Conservation (phyloP, 768 basidiomycete genomes). For the Chalciporus pseudorubinellus region DNA sequence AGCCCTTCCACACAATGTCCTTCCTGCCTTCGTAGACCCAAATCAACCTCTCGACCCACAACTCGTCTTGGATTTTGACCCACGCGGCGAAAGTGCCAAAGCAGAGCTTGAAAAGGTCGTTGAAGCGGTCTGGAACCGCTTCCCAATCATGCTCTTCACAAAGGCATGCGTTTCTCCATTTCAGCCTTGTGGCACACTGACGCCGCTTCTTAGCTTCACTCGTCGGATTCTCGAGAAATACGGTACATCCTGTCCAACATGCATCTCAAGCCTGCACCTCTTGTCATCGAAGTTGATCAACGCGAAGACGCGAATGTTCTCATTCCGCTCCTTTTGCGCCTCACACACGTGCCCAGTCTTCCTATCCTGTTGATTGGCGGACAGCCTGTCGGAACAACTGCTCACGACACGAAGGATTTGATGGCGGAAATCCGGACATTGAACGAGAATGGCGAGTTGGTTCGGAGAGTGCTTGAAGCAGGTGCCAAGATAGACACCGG, state of each 20-base stretch:
- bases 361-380: conserved; percentile 74
- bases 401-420: conserved; percentile 11
- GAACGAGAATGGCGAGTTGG: conserved; percentile 49
- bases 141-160: conserved; percentile 74
- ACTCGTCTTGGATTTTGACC: conserved; percentile 81
- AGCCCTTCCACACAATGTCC: conserved; percentile 70
- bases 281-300: conserved; percentile 69
- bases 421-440: conserved; percentile 53
- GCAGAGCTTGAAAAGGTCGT: conserved; percentile 61
- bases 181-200: conserved; percentile 8
- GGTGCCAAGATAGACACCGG: conserved; percentile 56
- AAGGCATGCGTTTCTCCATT: conserved; percentile 46
- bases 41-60: conserved; percentile 68
- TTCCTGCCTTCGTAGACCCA: conserved; percentile 67
- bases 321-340: conserved; percentile 55
- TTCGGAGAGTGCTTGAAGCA: conserved; percentile 46
- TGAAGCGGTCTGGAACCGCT: conserved; percentile 64
- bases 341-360: conserved; percentile 53
- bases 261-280: conserved; percentile 59
- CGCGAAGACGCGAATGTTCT: conserved; percentile 70
- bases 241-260: conserved; percentile 55
- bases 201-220: conserved; percentile 47
- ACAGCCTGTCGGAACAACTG: conserved; percentile 43
- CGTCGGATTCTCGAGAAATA: conserved; percentile 62
- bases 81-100: conserved; percentile 55